phyloP scores from a whole-genome alignment of 2,329 filamentous ascomycete species.

The Kalmusia sp. region DNA sequence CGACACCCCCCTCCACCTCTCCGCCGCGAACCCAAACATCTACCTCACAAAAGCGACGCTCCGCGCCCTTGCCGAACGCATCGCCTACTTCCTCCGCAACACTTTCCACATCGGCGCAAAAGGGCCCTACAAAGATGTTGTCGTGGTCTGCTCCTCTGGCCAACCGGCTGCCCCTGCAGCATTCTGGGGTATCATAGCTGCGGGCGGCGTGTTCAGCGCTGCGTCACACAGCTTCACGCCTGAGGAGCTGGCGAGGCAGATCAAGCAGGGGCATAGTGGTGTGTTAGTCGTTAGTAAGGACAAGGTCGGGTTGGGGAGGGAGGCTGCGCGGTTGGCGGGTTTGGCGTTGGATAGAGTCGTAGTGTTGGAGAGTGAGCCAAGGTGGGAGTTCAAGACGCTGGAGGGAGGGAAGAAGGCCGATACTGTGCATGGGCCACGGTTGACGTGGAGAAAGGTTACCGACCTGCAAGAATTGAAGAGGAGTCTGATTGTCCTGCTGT shows the following conservation, averaged over 20 bases:
- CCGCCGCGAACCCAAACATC: constrained; percentile 61
- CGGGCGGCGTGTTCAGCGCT: constrained; percentile 64
- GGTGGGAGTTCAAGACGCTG: constrained; percentile 38
- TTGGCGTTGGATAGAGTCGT: constrained; percentile 57
- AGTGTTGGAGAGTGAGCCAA: constrained; percentile 46
- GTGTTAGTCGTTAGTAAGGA: constrained; percentile 56
- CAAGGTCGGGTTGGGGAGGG: constrained; percentile 53
- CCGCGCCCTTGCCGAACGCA: constrained; percentile 54
- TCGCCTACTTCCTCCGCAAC: constrained; percentile 61
- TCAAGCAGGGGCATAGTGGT: constrained; percentile 48
- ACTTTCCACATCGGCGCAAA: constrained; percentile 58
- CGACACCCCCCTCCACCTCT: constrained; percentile 60
- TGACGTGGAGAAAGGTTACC: constrained; percentile 50
- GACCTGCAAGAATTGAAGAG: constrained; percentile 43
- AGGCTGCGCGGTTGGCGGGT: constrained; percentile 56
- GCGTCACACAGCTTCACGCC: constrained; percentile 57
- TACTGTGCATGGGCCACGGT: constrained; percentile 11
- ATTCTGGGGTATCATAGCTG: constrained; percentile 64
- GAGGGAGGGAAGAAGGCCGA: constrained; percentile 30
- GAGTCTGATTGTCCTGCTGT: constrained; percentile 51
- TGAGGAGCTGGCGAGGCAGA: constrained; percentile 56
- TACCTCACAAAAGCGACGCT: constrained; percentile 60
- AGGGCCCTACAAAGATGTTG: constrained; percentile 56
- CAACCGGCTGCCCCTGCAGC: constrained; percentile 59
- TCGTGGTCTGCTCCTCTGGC: constrained; percentile 62